phyloP scores from a whole-genome alignment of 352 stramenopile genomes.

The Phytophthora kernoviae region DNA sequence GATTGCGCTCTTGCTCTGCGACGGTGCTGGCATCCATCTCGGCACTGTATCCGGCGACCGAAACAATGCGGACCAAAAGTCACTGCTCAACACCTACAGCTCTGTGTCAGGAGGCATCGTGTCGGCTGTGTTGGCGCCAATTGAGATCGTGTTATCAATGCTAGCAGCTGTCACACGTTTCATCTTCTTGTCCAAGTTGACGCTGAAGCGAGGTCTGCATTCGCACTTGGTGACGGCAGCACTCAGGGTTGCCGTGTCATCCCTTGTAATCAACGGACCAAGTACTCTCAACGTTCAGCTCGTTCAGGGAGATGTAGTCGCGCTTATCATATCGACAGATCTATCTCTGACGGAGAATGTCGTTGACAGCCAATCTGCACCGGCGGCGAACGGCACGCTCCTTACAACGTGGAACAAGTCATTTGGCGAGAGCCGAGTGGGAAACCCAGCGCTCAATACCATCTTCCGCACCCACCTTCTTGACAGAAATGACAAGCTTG shows the following conservation, averaged over 20 bases:
- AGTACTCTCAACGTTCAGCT: slow-evolving; percentile 10
- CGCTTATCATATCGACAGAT: neutral
- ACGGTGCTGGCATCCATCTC: neutral
- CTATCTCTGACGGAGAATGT: neutral
- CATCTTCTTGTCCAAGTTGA: neutral
- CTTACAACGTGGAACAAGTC: slow-evolving; percentile 2
- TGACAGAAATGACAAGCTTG: neutral
- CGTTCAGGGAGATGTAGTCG: neutral
- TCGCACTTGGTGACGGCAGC: neutral
- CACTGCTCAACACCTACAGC: neutral
- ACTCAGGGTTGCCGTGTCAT: neutral
- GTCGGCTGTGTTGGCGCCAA: neutral
- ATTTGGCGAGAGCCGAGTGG: neutral
- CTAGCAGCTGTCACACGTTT: neutral
- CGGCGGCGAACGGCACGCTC: slow-evolving; percentile 1
- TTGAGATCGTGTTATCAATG: neutral
- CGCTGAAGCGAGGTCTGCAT: neutral
- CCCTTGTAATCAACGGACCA: slow-evolving; percentile 1
- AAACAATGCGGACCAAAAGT: neutral
- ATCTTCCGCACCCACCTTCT: slow-evolving; percentile 21
- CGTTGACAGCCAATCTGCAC: neutral
- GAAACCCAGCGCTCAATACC: slow-evolving; percentile 11
- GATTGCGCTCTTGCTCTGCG: neutral
- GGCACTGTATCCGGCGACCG: neutral
- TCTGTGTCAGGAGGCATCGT: neutral